Conservation (phyloP, 441 rosid genomes). For the Flueggea neowawraea region DNA sequence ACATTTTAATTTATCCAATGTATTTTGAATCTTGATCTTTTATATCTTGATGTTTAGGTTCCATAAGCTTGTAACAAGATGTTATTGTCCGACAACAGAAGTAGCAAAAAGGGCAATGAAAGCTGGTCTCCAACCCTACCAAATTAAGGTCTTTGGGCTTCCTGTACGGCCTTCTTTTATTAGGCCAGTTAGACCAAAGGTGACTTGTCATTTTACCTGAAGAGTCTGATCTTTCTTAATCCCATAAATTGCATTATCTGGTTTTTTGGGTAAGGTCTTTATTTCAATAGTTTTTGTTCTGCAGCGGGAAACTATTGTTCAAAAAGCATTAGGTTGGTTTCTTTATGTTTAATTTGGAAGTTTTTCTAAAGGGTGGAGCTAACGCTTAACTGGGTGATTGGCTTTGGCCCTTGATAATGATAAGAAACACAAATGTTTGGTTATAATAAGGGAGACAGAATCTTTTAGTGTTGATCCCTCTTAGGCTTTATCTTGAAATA, state of each 20-base stretch:
- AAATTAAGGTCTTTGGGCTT: slow-evolving; percentile 91
- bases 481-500: no score
- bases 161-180: slow-evolving; percentile 97
- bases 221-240: neutral
- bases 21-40: slow-evolving; percentile 7
- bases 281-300: no score
- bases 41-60: slow-evolving; percentile 47
- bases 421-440: no score
- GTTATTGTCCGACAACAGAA: slow-evolving; percentile 92
- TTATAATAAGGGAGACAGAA: no score
- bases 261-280: neutral
- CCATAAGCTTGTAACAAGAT: slow-evolving; percentile 98
- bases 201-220: slow-evolving; percentile 20
- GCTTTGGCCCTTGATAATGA: no score
- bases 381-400: no score
- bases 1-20: slow-evolving; percentile 5
- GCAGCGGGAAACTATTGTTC: no score
- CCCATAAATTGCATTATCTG: neutral
- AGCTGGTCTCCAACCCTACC: slow-evolving; percentile 78
- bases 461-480: no score
- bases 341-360: no score
- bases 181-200: slow-evolving; percentile 93
- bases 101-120: slow-evolving; percentile 84
- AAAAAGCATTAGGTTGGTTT: no score
- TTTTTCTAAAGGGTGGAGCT: no score